phyloP scores from a whole-genome alignment of 2,329 filamentous ascomycete genomes.

The Aspergillus fructus region DNA sequence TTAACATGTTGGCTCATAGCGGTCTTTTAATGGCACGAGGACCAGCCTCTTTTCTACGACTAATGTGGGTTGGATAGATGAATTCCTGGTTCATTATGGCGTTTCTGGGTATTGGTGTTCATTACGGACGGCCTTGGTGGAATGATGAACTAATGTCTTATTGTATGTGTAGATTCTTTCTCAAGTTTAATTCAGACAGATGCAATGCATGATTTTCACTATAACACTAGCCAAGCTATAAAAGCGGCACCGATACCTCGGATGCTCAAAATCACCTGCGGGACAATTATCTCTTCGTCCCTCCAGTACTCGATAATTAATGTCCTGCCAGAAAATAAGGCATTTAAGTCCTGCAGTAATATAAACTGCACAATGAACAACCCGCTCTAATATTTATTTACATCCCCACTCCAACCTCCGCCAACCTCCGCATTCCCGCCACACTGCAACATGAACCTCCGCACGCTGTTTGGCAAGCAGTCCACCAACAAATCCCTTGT shows the following conservation, averaged over 20 bases:
- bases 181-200: background rate
- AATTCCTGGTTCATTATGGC: background rate
- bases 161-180: background rate
- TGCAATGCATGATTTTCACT: background rate
- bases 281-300: too few species aligned
- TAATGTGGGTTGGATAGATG: background rate
- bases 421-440: background rate
- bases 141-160: background rate
- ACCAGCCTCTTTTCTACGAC: background rate
- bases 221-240: background rate
- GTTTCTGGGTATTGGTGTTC: background rate
- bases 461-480: constrained; percentile 8
- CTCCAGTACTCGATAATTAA: too few species aligned
- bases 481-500: background rate
- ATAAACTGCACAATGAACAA: too few species aligned
- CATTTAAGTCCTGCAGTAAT: too few species aligned
- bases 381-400: too few species aligned
- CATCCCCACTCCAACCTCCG: too few species aligned
- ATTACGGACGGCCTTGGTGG: background rate
- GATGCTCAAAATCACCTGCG: background rate
- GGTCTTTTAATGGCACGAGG: background rate
- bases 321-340: too few species aligned
- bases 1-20: background rate
- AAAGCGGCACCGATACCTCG: background rate
- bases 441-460: background rate